These are phyloP conservation scores for Suhomyces bokatorum DNA, from an alignment of 1,139 yeast genomes.

Conservation along the genomic window DNA sequence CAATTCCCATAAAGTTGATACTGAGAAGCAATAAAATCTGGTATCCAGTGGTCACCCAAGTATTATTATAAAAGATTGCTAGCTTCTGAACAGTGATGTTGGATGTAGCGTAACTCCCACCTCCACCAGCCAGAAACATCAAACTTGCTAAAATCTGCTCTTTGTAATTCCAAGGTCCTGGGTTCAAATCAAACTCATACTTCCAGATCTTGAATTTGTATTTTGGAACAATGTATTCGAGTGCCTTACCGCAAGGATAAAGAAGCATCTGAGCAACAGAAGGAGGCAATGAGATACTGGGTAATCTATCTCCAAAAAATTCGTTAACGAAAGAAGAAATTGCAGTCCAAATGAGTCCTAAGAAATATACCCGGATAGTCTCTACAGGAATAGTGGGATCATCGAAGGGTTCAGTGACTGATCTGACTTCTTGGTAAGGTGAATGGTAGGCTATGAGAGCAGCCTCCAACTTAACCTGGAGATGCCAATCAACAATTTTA, in stretches of 20 bases:
- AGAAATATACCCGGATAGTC: conserved; percentile 55
- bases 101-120: conserved; percentile 14
- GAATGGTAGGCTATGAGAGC: conserved; percentile 50
- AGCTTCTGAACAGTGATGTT: conserved; percentile 22
- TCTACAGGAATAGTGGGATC: conserved; percentile 52
- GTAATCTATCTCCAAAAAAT: conserved; percentile 58
- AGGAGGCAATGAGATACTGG: conserved; percentile 45
- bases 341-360: conserved; percentile 57
- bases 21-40: conserved; percentile 17
- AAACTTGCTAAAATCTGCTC: conserved; percentile 25
- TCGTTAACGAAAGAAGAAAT: conserved; percentile 58
- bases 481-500: conserved; percentile 16
- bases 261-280: conserved; percentile 59
- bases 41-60: conserved; percentile 21
- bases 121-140: conserved; percentile 19
- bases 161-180: conserved; percentile 26
- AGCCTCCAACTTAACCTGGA: conserved; percentile 20
- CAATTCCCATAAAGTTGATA: conserved; percentile 24
- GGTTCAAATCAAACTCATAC: conserved; percentile 22
- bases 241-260: conserved; percentile 53
- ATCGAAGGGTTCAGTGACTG: conserved; percentile 55
- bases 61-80: conserved; percentile 14
- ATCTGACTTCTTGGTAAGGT: conserved; percentile 65
- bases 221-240: conserved; percentile 25
- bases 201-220: conserved; percentile 18